Evolutionary conservation across 2,329 filamentous ascomycete species (phyloP), one percentile per base, ranked within the genome.

Genomic region (Fusarium abutilonis): DNA sequence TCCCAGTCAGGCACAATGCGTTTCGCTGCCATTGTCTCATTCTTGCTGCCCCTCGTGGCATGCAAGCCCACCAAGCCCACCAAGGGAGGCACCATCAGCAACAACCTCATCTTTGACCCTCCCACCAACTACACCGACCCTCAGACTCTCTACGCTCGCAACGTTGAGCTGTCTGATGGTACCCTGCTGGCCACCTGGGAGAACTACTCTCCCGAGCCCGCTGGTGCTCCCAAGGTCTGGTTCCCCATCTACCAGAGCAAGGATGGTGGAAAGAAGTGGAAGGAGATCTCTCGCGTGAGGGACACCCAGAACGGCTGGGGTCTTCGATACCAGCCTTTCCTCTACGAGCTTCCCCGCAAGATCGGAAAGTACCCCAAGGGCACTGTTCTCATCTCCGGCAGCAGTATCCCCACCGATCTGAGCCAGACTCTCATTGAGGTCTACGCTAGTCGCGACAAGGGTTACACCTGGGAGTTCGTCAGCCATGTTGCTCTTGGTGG

Each of bases 351-450:
- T 4, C 83, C 86, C 0, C 76, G 82, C 38, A 72, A 76, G 4
- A 78, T 91, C 45, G 89, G 83, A 15, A 77, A 79, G 2, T 90
- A 82, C 69, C 75, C 80, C 1, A 82, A 81, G 4, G 89, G 88
- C 3, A 91, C 88, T 0, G 76, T 92, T 17, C 78, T 92, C 9
- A 73, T 83, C 8, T 80, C 87, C 0, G 87, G 86, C 2, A 88
- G 82, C 60, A 84, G 83, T 26, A 87, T 87, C 40, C 83, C 83
- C 1, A 78, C 77, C 7, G 76, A 90, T 72, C 78, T 90, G 26
- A 86, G 82, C 36, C 76, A 79, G 56, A 91, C 89, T 1, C 80
- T 88, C 61, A 88, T 92, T 44, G 89, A 91, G 59, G 76, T 92
- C 8, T 92, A 91, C 68, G 88, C 86, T 8, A 87, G 83, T 40